A percentile compares a stretch with the other conserved stretches of the same genome.
Conservation (phyloP, 805 yeast genomes). For the Suhomyces kilbournensis region DNA sequence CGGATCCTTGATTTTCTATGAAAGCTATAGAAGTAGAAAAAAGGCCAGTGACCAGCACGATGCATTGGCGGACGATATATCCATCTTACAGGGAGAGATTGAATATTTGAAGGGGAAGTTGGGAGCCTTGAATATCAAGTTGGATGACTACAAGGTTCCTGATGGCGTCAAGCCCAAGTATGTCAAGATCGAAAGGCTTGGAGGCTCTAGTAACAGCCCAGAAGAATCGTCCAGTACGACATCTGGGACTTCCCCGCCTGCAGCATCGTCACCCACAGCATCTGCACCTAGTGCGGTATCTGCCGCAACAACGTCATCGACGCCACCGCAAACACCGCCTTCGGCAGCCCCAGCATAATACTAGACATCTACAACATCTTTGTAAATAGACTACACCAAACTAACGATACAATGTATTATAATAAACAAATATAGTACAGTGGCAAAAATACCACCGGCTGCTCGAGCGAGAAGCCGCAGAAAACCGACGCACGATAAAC, state of each 20-base stretch:
- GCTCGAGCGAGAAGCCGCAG: neutral
- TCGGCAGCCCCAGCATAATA: neutral
- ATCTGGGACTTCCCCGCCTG: neutral
- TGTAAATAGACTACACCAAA: slow-evolving; percentile 2
- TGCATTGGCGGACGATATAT: slow-evolving; percentile 68
- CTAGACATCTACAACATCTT: neutral
- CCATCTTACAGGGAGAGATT: slow-evolving; percentile 67
- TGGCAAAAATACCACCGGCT: neutral
- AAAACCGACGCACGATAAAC: neutral
- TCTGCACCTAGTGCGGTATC: neutral
- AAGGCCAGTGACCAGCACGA: slow-evolving; percentile 63
- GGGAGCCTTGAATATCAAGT: slow-evolving; percentile 34
- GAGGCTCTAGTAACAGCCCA: slow-evolving; percentile 7
- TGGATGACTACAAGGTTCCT: slow-evolving; percentile 52
- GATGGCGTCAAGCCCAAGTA: slow-evolving; percentile 45
- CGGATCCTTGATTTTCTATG: slow-evolving; percentile 70
- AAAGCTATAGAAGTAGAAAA: slow-evolving; percentile 62
- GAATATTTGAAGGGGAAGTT: slow-evolving; percentile 52
- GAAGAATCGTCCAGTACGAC: neutral
- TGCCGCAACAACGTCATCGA: neutral
- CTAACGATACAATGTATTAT: slow-evolving; percentile 5
- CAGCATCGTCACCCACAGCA: neutral
- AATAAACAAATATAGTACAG: slow-evolving; percentile 6
- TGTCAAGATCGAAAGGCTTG: slow-evolving; percentile 41
- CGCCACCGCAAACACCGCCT: neutral